These are phyloP conservation scores for Prunus padus DNA, from an alignment of 306 rosid genomes.

Conservation along the genomic window DNA sequence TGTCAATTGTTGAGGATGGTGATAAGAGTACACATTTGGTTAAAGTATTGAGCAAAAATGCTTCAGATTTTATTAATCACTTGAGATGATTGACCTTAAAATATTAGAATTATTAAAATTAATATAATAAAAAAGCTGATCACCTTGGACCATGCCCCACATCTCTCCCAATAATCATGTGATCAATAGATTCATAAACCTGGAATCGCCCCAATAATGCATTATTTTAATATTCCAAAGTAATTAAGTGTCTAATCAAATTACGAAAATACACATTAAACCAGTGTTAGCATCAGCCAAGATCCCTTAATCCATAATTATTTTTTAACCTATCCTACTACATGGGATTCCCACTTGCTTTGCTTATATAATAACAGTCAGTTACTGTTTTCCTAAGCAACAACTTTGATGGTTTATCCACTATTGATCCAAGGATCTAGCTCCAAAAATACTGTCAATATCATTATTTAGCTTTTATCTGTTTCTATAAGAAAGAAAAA, in stretches of 20 bases:
- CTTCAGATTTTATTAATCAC: too few species aligned
- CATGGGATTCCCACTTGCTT: constrained; percentile 1
- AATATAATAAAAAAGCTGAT: not conserved
- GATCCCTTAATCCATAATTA: not conserved
- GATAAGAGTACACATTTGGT: too few species aligned
- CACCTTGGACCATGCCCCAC: not conserved
- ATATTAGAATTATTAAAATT: not conserved
- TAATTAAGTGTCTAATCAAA: constrained; percentile 1
- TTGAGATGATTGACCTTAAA: not conserved
- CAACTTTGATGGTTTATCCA: not conserved
- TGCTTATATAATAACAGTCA: not conserved
- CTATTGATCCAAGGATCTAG: not conserved
- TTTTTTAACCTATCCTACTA: not conserved
- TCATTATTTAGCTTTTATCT: not conserved
- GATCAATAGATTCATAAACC: not conserved
- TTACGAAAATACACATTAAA: not conserved
- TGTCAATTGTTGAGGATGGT: too few species aligned
- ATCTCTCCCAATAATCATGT: not conserved
- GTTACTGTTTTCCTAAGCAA: not conserved
- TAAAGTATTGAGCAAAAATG: too few species aligned
- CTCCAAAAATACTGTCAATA: not conserved
- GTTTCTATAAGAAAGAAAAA: too few species aligned
- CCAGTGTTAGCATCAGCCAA: not conserved
- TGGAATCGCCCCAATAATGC: constrained; percentile 3
- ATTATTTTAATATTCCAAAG: not conserved